Conservation (phyloP, 1,284 basidiomycete species). For the Puccinia horiana region DNA sequence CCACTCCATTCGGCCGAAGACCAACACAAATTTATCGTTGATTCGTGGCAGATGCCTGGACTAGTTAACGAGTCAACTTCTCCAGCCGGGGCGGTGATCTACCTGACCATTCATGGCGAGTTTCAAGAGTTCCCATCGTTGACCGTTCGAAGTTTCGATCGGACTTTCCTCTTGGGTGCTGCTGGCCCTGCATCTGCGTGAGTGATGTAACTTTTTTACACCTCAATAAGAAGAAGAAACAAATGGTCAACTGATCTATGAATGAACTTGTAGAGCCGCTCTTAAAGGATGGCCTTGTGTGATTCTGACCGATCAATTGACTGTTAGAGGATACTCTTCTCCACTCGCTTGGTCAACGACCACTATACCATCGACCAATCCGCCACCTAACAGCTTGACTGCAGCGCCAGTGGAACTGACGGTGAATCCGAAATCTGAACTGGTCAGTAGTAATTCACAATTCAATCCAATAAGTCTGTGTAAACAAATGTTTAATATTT, state of each 20-base stretch:
- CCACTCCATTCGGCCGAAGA: constrained; percentile 67
- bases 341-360: constrained; percentile 66
- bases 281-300: constrained; percentile 82
- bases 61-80: constrained; percentile 50
- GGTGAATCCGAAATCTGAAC: neutral
- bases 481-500: neutral
- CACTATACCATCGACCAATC: neutral
- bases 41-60: constrained; percentile 68
- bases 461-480: neutral
- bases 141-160: constrained; percentile 87
- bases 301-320: constrained; percentile 84
- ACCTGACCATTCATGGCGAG: constrained; percentile 85
- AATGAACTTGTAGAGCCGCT: constrained; percentile 66
- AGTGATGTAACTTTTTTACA: constrained; percentile 55
- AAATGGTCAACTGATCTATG: constrained; percentile 3
- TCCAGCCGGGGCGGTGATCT: constrained; percentile 65
- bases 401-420: neutral
- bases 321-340: constrained; percentile 78
- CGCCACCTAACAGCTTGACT: neutral
- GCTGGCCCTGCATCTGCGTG: constrained; percentile 77
- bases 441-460: neutral
- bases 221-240: no score
- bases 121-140: constrained; percentile 77
- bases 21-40: constrained; percentile 74
- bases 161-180: constrained; percentile 82